Evolutionary conservation across 2,329 filamentous ascomycete species (phyloP).

Genomic region (Botrytis paeoniae): DNA sequence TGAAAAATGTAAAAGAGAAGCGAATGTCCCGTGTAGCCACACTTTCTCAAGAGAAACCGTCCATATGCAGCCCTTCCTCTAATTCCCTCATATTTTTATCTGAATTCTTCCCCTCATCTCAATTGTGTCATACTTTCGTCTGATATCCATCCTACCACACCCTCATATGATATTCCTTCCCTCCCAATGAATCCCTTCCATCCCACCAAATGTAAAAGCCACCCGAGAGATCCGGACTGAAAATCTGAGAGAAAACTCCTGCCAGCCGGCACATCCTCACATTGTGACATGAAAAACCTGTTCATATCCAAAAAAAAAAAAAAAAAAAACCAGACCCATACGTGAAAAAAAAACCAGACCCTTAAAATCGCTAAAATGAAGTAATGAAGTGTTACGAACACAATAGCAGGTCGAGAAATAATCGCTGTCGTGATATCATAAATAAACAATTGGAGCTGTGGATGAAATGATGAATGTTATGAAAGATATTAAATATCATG

Average conservation of each 20-base stretch:
- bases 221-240: slow-evolving; percentile 4
- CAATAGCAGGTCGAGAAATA: slow-evolving; percentile 26
- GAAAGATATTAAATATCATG: background rate
- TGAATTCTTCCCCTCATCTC: slow-evolving; percentile 7
- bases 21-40: slow-evolving; percentile 16
- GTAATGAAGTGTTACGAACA: slow-evolving; percentile 22
- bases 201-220: slow-evolving; percentile 19
- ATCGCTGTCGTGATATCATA: slow-evolving; percentile 36
- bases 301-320: slow-evolving; percentile 15
- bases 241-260: slow-evolving; percentile 18
- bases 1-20: slow-evolving; percentile 14
- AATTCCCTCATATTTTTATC: background rate
- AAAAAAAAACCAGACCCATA: background rate
- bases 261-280: slow-evolving; percentile 16
- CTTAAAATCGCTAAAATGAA: slow-evolving; percentile 26
- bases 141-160: background rate
- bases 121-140: slow-evolving; percentile 5
- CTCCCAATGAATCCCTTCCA: slow-evolving; percentile 8
- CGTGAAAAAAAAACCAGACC: slow-evolving; percentile 9
- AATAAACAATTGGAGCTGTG: slow-evolving; percentile 26
- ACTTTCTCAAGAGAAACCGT: slow-evolving; percentile 10
- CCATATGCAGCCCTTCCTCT: slow-evolving; percentile 17
- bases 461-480: slow-evolving; percentile 4
- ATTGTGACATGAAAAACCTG: slow-evolving; percentile 16
- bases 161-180: slow-evolving; percentile 5